Base-by-base conservation (phyloP, 345 rosid species). In the Brassica incana region DNA sequence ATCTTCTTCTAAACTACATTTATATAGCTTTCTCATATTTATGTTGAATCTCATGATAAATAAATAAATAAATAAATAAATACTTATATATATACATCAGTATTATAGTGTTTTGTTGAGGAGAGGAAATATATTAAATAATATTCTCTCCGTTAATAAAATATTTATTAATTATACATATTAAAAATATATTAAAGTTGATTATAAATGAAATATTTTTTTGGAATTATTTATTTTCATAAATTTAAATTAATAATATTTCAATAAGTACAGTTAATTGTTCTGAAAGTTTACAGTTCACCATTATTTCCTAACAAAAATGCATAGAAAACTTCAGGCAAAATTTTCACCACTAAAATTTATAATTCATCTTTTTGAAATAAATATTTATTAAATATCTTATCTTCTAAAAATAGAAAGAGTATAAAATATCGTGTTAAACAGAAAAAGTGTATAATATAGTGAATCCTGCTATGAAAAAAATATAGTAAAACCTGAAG, bases 391-490 rank as follows among this genome's bases (percentile, higher is more conserved):
- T 5, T 36, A 36, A 33, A 33, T 45, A 12, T 45, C 5, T 45
- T 4, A 45, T 45, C 48, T 40, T 40, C 2, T 43, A 2, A 45
- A 45, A 45, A 45, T 1, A 3, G 14, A 12, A 11, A 45, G 54
- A 45, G 54, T 45, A 43, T 45, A 12, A 12, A 45, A 45, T 45
- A 20, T 81, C 88, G 84, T 86, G 86, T 90, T 88, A 85, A 81
- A 79, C 29, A 20, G 16, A 56, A 6, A 76, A 33, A 15, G 16
- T 12, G 54, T 45, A 45, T 14, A 1, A 45, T 45, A 45, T 45
- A 45, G 54, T 45, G 54, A 45, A 45, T 12, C 5, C 54, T 45
- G 54, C 15, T 11, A 12, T 45, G 15, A 45, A 3, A 72, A 59
- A 59, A 8, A 20, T 20, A 23, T 8, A 4, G 14, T 20, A 20